phyloP scores from a whole-genome alignment of 2,329 filamentous ascomycete genomes.

The Penicillium sp. region DNA sequence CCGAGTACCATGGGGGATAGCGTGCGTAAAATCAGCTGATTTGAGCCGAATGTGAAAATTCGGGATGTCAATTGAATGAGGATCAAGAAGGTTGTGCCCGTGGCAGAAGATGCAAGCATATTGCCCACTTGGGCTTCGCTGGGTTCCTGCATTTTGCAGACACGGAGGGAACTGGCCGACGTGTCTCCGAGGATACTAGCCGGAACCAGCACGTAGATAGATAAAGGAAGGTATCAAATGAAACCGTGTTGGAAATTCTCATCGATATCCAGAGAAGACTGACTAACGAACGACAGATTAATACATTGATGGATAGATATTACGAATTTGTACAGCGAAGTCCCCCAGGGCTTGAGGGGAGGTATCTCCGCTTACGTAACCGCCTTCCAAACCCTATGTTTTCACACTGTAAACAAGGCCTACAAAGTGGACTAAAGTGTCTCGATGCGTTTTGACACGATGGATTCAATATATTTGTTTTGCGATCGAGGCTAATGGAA shows the following conservation, averaged over 20 bases:
- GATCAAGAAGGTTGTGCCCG: slow-evolving; percentile 82
- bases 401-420: neutral
- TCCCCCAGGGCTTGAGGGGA: too few relatives aligned
- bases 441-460: too few relatives aligned
- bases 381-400: neutral
- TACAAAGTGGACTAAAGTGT: too few relatives aligned
- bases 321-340: neutral
- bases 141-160: slow-evolving; percentile 18
- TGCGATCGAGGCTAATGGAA: neutral
- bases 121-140: slow-evolving; percentile 19
- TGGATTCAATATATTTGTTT: neutral
- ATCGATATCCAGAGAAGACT: neutral
- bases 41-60: slow-evolving; percentile 84
- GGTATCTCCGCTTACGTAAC: neutral
- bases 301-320: neutral
- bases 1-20: slow-evolving; percentile 83
- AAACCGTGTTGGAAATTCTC: rapidly evolving
- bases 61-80: slow-evolving; percentile 85
- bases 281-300: neutral
- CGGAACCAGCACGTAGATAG: neutral
- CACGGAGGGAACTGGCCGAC: neutral
- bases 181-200: neutral
- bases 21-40: slow-evolving; percentile 85
- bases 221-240: neutral
- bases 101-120: slow-evolving; percentile 47